Evolutionary conservation across 768 basidiomycete genomes (phyloP), one percentile per base, ranked within the genome.

Genomic region (Leucogyrophana mollusca): DNA sequence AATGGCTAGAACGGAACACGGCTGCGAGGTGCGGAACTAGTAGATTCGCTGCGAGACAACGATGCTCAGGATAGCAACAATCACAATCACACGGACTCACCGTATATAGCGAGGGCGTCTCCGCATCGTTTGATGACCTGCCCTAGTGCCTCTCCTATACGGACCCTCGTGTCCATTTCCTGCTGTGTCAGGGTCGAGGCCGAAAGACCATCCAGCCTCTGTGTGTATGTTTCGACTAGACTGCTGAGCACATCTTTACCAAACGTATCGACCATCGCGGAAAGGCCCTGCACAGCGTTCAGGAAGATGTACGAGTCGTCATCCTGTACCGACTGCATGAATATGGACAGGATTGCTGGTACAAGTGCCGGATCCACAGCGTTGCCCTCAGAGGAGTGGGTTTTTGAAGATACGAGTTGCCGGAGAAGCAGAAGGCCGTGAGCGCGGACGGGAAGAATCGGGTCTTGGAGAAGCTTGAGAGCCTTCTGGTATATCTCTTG

Each of bases 291-390:
- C 11, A 95, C 86, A 1, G 89, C 93, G 58, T 93, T 93, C 43
- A 97, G 71, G 59, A 92, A 97, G 45, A 97, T 82, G 64, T 93
- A 97, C n/a, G 90, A 92, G 58, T 98, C 95, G 32, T 94, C 88
- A 50, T 96, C 93, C 58, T 91, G 87, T 4, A 94, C 66, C 0
- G 84, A 78, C 58, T 90, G 83, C 51, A 94, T 64, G 62, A 97
- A 95, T 45, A 96, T 86, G 22, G 88, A 87, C 37, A 94, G 68
- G 53, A 97, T 90, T 1, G 85, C 87, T 5, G 93, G 92, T 13
- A 84, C 66, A 20, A 97, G 71, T 0, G 87, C 85, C 3, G 72
- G 66, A 54, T 88, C 82, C 10, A 71, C 58, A n/a, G 55, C 50
- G 25, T 40, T 46, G 27, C 18, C 24, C 6, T 41, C 23, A 4